Conservation (phyloP, 768 basidiomycete species). For the Trametopsis cervina region DNA sequence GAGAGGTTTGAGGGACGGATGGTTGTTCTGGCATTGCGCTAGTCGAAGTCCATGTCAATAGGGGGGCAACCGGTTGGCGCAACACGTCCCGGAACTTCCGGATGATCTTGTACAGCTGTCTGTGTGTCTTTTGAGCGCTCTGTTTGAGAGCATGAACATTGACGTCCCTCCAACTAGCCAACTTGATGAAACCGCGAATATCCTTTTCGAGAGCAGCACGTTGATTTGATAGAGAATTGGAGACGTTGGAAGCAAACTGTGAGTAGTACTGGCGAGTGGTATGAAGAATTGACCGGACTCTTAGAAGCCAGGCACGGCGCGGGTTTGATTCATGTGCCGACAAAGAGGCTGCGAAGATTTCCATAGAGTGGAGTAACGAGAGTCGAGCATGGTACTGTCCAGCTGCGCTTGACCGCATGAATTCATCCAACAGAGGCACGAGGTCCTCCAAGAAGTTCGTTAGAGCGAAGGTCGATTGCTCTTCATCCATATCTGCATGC, state of each 20-base stretch:
- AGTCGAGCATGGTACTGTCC: slow-evolving; percentile 78
- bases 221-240: slow-evolving; percentile 44
- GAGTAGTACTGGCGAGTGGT: slow-evolving; percentile 56
- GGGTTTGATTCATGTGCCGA: slow-evolving; percentile 22
- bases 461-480: slow-evolving; percentile 17
- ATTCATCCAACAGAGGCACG: slow-evolving; percentile 75
- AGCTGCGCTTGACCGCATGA: slow-evolving; percentile 65
- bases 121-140: slow-evolving; percentile 86
- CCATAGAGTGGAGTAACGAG: slow-evolving; percentile 62
- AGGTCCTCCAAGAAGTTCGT: slow-evolving; percentile 55
- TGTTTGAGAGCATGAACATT: slow-evolving; percentile 91
- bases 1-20: not conserved
- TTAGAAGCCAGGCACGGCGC: slow-evolving; percentile 14
- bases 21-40: not conserved
- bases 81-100: slow-evolving; percentile 89
- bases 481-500: slow-evolving; percentile 23
- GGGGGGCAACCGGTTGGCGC: slow-evolving; percentile 56
- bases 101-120: slow-evolving; percentile 83
- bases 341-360: slow-evolving; percentile 35
- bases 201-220: slow-evolving; percentile 67
- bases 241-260: slow-evolving; percentile 48
- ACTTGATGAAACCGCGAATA: slow-evolving; percentile 77
- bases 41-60: slow-evolving; percentile 19
- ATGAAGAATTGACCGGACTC: slow-evolving; percentile 52
- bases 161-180: slow-evolving; percentile 97